These are phyloP conservation scores for Turnera subulata DNA, from an alignment of 345 rosid species.

Conservation along the genomic window DNA sequence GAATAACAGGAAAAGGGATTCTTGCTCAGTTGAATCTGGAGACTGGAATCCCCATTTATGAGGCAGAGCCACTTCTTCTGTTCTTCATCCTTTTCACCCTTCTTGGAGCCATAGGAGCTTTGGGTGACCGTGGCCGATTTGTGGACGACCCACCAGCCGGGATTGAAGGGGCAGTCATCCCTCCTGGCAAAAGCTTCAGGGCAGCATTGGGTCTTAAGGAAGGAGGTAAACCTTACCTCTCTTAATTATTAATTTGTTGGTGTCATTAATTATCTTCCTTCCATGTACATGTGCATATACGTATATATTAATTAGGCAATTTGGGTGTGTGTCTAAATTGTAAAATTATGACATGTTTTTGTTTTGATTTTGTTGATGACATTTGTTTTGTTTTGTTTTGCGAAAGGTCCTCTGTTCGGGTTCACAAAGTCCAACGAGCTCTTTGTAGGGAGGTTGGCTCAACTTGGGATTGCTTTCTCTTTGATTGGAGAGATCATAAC, in stretches of 20 bases:
- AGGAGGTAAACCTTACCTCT: conserved; percentile 47
- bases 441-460: conserved; percentile 94
- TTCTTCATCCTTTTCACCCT: conserved; percentile 93
- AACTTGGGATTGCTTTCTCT: conserved; percentile 90
- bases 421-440: conserved; percentile 92
- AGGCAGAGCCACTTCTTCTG: conserved; percentile 93
- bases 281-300: no score
- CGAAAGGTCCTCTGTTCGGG: conserved; percentile 85
- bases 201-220: conserved; percentile 80
- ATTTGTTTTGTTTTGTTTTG: conserved; percentile 2
- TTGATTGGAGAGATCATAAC: conserved; percentile 90
- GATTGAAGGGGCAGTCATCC: conserved; percentile 68
- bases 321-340: no score
- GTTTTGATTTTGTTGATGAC: no score
- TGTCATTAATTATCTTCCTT: no score
- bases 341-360: no score
- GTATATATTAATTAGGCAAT: no score
- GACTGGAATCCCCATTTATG: conserved; percentile 92
- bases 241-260: neutral
- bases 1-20: conserved; percentile 86
- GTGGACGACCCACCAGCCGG: conserved; percentile 81
- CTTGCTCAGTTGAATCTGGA: conserved; percentile 77
- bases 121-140: conserved; percentile 85
- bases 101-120: conserved; percentile 94
- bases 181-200: conserved; percentile 69